phyloP scores from a whole-genome alignment of 2,329 filamentous ascomycete genomes.

The Sporothrix schenckii region DNA sequence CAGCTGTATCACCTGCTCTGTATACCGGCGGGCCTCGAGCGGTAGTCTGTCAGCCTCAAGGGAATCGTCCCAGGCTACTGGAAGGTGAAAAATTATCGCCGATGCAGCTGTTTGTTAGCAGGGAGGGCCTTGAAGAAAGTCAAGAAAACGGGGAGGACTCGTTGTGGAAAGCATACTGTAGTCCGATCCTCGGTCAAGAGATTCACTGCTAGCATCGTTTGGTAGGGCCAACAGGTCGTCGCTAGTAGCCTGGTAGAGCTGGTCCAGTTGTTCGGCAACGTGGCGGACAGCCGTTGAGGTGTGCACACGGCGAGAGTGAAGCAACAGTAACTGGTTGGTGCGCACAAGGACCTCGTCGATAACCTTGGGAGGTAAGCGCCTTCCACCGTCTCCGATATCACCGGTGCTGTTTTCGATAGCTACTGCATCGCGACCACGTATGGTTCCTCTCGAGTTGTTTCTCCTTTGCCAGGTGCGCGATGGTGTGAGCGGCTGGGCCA shows the following conservation, averaged over 20 bases:
- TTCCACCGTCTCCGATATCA: conserved; percentile 37
- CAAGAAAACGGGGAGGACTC: not conserved
- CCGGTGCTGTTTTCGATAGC: not conserved
- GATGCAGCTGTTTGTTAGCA: conserved; percentile 45
- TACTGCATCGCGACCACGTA: conserved; percentile 39
- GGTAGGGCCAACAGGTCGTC: conserved; percentile 38
- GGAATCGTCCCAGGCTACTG: conserved; percentile 50
- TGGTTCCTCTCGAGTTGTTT: conserved; percentile 44
- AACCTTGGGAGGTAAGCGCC: conserved; percentile 50
- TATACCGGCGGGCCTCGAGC: conserved; percentile 56
- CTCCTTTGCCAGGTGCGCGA: conserved; percentile 57
- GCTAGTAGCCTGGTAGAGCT: conserved; percentile 55
- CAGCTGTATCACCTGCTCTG: conserved; percentile 54
- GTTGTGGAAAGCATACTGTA: conserved; percentile 45
- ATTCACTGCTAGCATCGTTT: not conserved
- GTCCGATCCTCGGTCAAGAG: conserved; percentile 47
- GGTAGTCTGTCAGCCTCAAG: conserved; percentile 47
- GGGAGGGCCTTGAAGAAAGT: not conserved
- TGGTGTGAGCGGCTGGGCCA: conserved; percentile 62
- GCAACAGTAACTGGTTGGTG: conserved; percentile 64
- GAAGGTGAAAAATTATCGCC: conserved; percentile 52
- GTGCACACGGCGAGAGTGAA: conserved; percentile 68
- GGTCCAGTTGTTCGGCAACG: conserved; percentile 72
- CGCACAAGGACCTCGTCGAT: conserved; percentile 61
- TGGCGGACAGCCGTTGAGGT: conserved; percentile 69